Evolutionary conservation across 1,139 yeast genomes (phyloP).

Genomic region (Saccharomyces hybrid): DNA sequence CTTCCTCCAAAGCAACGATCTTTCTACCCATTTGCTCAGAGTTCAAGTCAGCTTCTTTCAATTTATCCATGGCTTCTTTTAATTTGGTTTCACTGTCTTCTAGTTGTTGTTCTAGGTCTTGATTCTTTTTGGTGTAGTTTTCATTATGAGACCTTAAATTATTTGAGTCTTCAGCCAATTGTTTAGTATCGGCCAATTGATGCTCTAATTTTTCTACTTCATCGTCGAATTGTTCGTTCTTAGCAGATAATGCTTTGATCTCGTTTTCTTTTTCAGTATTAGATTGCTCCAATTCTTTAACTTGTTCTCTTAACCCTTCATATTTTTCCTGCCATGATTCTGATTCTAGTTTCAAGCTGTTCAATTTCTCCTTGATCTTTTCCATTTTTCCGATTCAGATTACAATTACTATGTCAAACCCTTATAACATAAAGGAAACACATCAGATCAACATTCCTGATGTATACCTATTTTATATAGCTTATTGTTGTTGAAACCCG

Average conservation of each 20-base stretch:
- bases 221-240: slow-evolving; percentile 77
- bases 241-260: slow-evolving; percentile 80
- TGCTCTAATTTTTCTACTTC: slow-evolving; percentile 79
- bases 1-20: slow-evolving; percentile 84
- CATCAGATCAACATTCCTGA: neutral
- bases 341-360: slow-evolving; percentile 84
- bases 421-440: neutral
- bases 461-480: neutral
- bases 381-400: slow-evolving; percentile 19
- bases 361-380: slow-evolving; percentile 50
- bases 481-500: neutral
- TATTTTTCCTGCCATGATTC: slow-evolving; percentile 97
- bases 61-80: slow-evolving; percentile 87
- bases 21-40: slow-evolving; percentile 96
- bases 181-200: slow-evolving; percentile 70
- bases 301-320: slow-evolving; percentile 72
- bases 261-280: slow-evolving; percentile 66
- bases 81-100: slow-evolving; percentile 88
- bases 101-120: slow-evolving; percentile 85
- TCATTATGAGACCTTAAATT: slow-evolving; percentile 86
- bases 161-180: slow-evolving; percentile 87
- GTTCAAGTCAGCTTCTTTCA: slow-evolving; percentile 92
- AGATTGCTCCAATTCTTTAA: slow-evolving; percentile 89
- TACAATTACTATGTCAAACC: slow-evolving; percentile 1
- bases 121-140: slow-evolving; percentile 84